These are phyloP conservation scores for Fragilaria crotonensis DNA, from an alignment of 108 stramenopile species.

Conservation along the genomic window DNA sequence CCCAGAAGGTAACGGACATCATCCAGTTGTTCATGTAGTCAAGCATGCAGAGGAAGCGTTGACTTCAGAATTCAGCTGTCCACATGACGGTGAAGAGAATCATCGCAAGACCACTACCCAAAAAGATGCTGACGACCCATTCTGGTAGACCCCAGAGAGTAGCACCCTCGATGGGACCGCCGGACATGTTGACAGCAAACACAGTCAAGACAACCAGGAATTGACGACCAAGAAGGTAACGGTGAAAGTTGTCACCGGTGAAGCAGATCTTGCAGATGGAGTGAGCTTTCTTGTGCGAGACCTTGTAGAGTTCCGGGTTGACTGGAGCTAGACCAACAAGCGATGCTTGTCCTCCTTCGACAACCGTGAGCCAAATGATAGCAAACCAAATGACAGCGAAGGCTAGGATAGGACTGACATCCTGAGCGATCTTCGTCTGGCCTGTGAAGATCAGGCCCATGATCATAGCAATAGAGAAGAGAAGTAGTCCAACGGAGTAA, in stretches of 20 bases:
- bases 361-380: slow-evolving; percentile 52
- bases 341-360: slow-evolving; percentile 65
- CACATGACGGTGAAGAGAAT: slow-evolving; percentile 41
- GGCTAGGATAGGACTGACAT: too few species aligned
- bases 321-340: slow-evolving; percentile 71
- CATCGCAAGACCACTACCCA: slow-evolving; percentile 41
- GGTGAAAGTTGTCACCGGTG: slow-evolving; percentile 22
- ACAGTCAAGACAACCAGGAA: too few species aligned
- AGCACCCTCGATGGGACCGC: too few species aligned
- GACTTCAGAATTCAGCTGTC: slow-evolving; percentile 48
- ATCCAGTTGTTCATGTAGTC: slow-evolving; percentile 80
- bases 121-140: too few species aligned
- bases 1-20: slow-evolving; percentile 53
- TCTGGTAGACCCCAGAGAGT: too few species aligned
- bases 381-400: slow-evolving; percentile 41
- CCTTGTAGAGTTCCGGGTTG: too few species aligned
- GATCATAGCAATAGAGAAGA: too few species aligned
- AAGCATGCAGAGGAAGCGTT: slow-evolving; percentile 67
- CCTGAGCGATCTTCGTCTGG: too few species aligned
- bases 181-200: too few species aligned
- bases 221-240: slow-evolving; percentile 54
- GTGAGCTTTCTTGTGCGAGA: too few species aligned
- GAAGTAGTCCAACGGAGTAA: too few species aligned
- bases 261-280: slow-evolving; percentile 30
- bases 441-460: too few species aligned